Base-by-base conservation (phyloP, 768 basidiomycete species). In the Rhizopogon roseolus region DNA sequence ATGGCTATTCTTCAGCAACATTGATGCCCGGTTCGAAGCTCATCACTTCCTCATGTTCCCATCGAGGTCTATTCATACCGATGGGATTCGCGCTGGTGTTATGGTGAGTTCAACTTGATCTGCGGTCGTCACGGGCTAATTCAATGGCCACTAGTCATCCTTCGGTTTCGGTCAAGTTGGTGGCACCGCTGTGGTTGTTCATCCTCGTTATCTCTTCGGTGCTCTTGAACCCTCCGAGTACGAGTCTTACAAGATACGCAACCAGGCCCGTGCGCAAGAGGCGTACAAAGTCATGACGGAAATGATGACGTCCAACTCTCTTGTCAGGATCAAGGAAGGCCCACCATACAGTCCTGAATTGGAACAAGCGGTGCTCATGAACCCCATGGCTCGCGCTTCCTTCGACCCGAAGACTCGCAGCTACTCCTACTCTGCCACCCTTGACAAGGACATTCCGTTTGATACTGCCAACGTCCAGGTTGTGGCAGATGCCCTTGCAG, bases 91-190 rank as follows among this genome's bases (percentile, higher is more conserved):
- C 22, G 90, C 88, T 41, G 92, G 90, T 64, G 78, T 89, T 52
- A 90, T 93, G 92, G 89, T 88, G 62, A 17, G 81, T 69, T 27
- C 3, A 17, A 36, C 28, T 28, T 39, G n/a, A 50, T 42, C 10
- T 3, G 10, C 49, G 6, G 9, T 32, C 13, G 27, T 25, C 42
- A 45, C 9, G 14, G 14, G 10, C 41, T 10, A 13, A 28, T 10
- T 45, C 8, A 16, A n/a, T 34, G 59, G 49, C 46, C 45, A 60
- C 25, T 59, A 92, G 85, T 94, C 93, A 1, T 94, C 92, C 13
- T 96, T 96, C 72, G 96, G 97, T 58, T 98, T 98, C 76, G 95
- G 97, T 63, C 97, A 98, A 81, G 96, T 98, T 57, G 97, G 97
- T 50, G 97, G 97, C 52, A 90, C 85, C 53, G 90, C 86, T 41